A percentile compares a stretch with the other conserved stretches of the same genome.
These are phyloP conservation scores for Lipomyces yarrowii DNA, from an alignment of 1,139 yeast genomes.

Conservation along the genomic window DNA sequence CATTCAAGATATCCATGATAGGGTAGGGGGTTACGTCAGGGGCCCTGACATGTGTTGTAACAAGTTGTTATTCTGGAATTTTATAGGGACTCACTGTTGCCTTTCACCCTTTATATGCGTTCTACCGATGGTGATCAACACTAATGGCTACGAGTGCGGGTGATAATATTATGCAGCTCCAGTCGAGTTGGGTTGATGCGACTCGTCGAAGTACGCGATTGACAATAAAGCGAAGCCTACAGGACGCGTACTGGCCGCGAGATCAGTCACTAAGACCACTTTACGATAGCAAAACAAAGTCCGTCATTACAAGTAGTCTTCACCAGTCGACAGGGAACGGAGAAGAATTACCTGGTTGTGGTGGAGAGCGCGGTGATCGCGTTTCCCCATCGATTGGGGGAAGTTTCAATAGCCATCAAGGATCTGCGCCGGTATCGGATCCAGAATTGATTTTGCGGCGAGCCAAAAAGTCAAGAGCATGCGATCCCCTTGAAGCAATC, in stretches of 20 bases:
- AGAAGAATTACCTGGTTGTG: not conserved
- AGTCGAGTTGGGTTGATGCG: slow-evolving; percentile 3
- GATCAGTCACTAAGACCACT: not conserved
- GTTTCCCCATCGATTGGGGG: not conserved
- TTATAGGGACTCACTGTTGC: not conserved
- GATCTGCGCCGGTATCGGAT: not conserved
- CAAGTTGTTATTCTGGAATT: not conserved
- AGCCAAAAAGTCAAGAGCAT: not conserved
- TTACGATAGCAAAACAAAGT: not conserved
- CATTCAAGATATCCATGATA: not conserved
- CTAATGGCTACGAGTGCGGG: not conserved
- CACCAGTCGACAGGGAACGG: not conserved
- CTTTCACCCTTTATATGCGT: not conserved
- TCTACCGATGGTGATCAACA: not conserved
- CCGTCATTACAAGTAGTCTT: not conserved
- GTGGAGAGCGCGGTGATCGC: not conserved
- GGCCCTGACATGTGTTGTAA: too few relatives aligned
- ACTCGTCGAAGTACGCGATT: not conserved
- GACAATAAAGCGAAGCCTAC: not conserved
- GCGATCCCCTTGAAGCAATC: not conserved
- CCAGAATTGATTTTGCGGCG: not conserved
- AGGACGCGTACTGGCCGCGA: not conserved
- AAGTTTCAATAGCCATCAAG: not conserved
- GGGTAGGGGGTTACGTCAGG: not conserved
- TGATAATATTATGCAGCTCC: not conserved